Evolutionary conservation across 75 land plant species (phyloP), one percentile per base, ranked within the genome.

Genomic region (Sequoiadendron giganteum): DNA sequence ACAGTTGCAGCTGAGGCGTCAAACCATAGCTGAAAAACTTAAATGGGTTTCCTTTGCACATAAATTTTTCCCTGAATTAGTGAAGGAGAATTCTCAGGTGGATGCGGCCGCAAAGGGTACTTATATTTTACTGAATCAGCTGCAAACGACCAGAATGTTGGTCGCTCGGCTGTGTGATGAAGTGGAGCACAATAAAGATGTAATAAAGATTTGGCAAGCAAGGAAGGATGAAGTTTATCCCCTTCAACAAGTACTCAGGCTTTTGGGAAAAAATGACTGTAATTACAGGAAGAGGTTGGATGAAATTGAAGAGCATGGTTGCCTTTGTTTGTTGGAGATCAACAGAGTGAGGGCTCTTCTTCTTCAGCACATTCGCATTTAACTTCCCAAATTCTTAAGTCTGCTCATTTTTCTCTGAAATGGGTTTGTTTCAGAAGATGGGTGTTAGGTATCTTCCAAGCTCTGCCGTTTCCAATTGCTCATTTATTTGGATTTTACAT

Each of bases 281-380:
- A 18, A 56, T 54, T 92, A 92, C 43, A 16, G 89, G 84, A 91
- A 92, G 58, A 91, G 90, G 85, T 45, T 95, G 78, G 89, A 93
- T 6, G 96, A 95, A 92, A 90, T 95, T 85, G 94, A 93, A 55
- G 89, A 91, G 39, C 91, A 90, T 68, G 89, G 91, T 11, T 91
- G 89, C 83, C 75, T 93, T 86, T 93, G 94, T 88, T 88, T 95
- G 65, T 56, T 88, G 40, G 89, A 89, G 8, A 93, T 95, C 76
- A 95, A 93, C 86, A 86, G 91, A 86, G 90, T 91, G 1, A 88
- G 94, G 52, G 88, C 87, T 72, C 89, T 91, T 52, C 90, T 95
- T 34, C 43, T 42, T 42, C 55, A 84, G 13, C 25, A 91, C n/a
- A 88, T 93, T 28, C 49, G 52, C 1, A 61, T 19, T 48, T 48